A percentile compares a stretch with the other conserved stretches of the same genome.
phyloP scores from a whole-genome alignment of 176 grass and related monocot species.

The Bromus sterilis region DNA sequence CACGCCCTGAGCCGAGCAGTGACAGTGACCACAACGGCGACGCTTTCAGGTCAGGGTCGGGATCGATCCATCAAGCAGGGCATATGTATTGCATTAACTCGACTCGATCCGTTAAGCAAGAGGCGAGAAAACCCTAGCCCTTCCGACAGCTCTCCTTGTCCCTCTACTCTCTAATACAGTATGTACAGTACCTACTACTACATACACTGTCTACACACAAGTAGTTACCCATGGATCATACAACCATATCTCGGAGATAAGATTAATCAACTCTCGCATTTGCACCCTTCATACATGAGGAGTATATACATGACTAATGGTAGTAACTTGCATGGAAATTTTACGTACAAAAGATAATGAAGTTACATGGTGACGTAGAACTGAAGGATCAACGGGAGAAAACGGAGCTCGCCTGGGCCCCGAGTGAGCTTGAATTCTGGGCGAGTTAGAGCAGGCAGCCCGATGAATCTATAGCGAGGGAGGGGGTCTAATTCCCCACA shows the following conservation, averaged over 20 bases:
- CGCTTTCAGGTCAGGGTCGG: not conserved
- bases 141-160: not conserved
- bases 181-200: not conserved
- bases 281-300: not conserved
- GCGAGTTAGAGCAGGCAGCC: not conserved
- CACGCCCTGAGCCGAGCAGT: not conserved
- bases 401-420: not conserved
- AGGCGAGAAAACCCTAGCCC: not conserved
- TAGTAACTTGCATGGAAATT: not conserved
- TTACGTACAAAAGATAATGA: not conserved
- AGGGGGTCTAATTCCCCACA: constrained; percentile 15
- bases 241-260: not conserved
- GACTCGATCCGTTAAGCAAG: not conserved
- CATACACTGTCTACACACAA: not conserved
- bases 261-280: not conserved
- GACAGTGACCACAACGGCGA: not conserved
- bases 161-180: not conserved
- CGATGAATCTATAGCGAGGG: not conserved
- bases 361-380: not conserved
- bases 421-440: not conserved
- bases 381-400: not conserved
- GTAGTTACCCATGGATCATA: not conserved
- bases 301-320: not conserved
- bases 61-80: not conserved
- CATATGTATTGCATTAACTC: not conserved